Percentiles rank a stretch among this genome's conserved stretches.
phyloP scores from a whole-genome alignment of 2,329 filamentous ascomycete genomes.

The Beauveria caledonica region DNA sequence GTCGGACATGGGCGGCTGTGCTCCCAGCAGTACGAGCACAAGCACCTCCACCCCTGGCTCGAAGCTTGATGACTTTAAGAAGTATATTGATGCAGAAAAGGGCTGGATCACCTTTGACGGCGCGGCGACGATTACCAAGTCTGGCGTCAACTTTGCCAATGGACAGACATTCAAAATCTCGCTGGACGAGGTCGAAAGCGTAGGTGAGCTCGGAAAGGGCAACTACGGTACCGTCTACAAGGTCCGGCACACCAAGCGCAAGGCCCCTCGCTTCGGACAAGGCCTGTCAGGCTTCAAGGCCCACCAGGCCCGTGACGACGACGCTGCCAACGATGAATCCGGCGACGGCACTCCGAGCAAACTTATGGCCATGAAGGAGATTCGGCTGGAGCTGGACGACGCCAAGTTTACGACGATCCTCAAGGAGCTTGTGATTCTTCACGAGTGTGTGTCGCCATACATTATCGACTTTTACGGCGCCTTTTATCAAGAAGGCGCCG shows the following conservation, averaged over 20 bases:
- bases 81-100: constrained; percentile 85
- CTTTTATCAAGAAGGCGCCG: constrained; percentile 97
- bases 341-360: constrained; percentile 54
- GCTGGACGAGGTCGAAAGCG: constrained; percentile 84
- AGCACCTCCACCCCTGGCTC: constrained; percentile 29
- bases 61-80: constrained; percentile 53
- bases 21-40: constrained; percentile 14
- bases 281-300: constrained; percentile 45
- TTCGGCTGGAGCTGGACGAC: constrained; percentile 89
- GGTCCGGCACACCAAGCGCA: constrained; percentile 71
- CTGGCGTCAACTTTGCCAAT: constrained; percentile 86
- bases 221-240: constrained; percentile 99
- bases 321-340: constrained; percentile 23
- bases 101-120: constrained; percentile 89
- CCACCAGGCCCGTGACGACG: constrained; percentile 20
- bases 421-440: constrained; percentile 93
- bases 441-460: constrained; percentile 89
- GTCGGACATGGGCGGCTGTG: constrained; percentile 30
- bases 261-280: constrained; percentile 48
- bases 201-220: constrained; percentile 91
- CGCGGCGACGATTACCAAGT: constrained; percentile 80
- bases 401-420: constrained; percentile 95
- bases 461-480: constrained; percentile 99
- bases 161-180: constrained; percentile 90
- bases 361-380: constrained; percentile 99